Evolutionary conservation across 257 asterid species (phyloP), one percentile per base, ranked within the genome.

Genomic region (Nicotiana sylvestris): DNA sequence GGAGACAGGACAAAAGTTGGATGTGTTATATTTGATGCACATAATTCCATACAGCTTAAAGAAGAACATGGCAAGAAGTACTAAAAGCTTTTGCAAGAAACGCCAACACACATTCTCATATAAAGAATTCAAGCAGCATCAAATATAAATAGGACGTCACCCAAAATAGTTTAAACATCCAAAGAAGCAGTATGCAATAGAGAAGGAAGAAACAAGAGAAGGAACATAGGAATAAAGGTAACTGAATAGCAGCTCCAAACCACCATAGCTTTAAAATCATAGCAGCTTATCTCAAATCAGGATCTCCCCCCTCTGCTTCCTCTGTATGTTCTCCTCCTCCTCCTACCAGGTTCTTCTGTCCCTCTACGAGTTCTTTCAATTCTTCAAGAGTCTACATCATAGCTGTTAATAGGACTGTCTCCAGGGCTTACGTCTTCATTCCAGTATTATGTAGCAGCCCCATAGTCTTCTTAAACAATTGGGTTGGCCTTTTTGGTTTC

Each of bases 21-120:
- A 49, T 25, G 8, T 13, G 29, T 27, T 74, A 49, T 74, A 51
- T 49, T 49, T 49, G 6, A 53, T 53, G 80, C 61, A 49, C 62
- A 74, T 49, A 74, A 74, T 25, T 15, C 37, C 29, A n/a, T 49
- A 74, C 12, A 49, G 2, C 43, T 25, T 27, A 76, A 15, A 76
- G 61, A 12, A 17, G 1, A 29, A 76, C 8, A 8, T 76, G 27
- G 53, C 27, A 27, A 27, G 35, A 16, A 30, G 43, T 27, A 76
- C 80, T 27, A 51, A 76, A 76, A 76, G 64, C 29, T 76, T 49
- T 76, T 15, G 80, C 53, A 35, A 21, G 30, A 76, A 76, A 76
- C 2, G 16, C 37, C 46, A 76, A 4, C 16, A 51, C 62, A 76
- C 16, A 49, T 8, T 51, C 46, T 51, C 37, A 49, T 51, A 29